phyloP scores from a whole-genome alignment of 169 alveolate species.

The Besnoitia besnoiti region DNA sequence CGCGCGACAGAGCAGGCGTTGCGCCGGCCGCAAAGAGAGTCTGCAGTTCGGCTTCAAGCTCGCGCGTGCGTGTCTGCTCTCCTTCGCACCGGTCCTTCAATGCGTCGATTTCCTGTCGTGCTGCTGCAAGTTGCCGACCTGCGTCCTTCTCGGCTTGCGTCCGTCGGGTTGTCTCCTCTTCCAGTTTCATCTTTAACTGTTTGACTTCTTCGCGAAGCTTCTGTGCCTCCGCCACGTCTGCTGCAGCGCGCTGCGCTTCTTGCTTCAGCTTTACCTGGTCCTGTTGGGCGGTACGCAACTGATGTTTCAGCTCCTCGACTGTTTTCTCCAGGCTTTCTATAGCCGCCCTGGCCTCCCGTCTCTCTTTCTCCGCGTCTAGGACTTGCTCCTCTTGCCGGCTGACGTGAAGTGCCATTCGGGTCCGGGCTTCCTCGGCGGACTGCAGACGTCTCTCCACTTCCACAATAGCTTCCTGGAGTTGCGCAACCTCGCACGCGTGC shows the following conservation, averaged over 20 bases:
- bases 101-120: not conserved
- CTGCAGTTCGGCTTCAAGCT: not conserved
- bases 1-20: not conserved
- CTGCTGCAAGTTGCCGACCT: not conserved
- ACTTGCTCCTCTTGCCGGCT: not conserved
- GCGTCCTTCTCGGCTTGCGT: not conserved
- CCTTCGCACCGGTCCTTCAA: not conserved
- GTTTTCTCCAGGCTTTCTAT: not conserved
- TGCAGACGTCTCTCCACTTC: not conserved
- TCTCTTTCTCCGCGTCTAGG: not conserved
- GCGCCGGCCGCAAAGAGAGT: not conserved
- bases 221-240: not conserved
- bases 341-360: not conserved
- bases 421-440: not conserved
- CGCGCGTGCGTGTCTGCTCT: not conserved
- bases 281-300: not conserved
- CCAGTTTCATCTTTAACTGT: not conserved
- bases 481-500: not conserved
- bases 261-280: not conserved
- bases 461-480: not conserved
- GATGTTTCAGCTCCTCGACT: constrained; percentile 5
- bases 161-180: not conserved
- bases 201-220: not conserved
- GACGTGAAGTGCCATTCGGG: not conserved
- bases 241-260: not conserved